Evolutionary conservation across 768 basidiomycete genomes (phyloP).

Genomic region (Pleurotus pulmonarius): DNA sequence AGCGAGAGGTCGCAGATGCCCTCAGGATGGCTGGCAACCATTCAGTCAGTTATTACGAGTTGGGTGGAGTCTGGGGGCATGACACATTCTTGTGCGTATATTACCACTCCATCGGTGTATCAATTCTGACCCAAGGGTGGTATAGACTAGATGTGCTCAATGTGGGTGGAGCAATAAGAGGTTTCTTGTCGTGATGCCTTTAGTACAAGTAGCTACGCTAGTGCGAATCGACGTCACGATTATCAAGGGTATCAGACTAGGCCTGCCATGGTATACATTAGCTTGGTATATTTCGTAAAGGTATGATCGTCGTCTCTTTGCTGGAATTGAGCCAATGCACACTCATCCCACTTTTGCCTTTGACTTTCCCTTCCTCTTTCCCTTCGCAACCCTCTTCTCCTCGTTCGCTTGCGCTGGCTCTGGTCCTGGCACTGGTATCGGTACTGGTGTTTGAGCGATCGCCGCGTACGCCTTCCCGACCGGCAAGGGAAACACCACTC

Average conservation of each 20-base stretch:
- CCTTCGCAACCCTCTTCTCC: background rate
- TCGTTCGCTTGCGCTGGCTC: background rate
- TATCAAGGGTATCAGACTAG: background rate
- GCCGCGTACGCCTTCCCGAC: conserved; percentile 8
- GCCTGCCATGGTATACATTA: background rate
- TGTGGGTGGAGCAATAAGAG: conserved; percentile 88
- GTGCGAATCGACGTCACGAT: background rate
- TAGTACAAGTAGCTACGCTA: background rate
- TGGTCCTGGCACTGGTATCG: no score
- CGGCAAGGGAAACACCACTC: conserved; percentile 20
- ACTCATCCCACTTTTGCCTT: background rate
- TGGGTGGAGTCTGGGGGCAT: conserved; percentile 99
- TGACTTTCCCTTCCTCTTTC: background rate
- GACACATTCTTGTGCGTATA: conserved; percentile 87
- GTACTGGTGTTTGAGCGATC: background rate
- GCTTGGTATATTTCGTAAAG: background rate
- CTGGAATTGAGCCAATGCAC: no score
- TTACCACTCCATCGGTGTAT: background rate
- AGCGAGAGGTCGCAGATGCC: conserved; percentile 91
- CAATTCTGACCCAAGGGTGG: conserved; percentile 2
- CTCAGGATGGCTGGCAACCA: conserved; percentile 86
- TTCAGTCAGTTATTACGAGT: conserved; percentile 91
- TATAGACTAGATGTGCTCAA: conserved; percentile 78
- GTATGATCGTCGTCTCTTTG: no score
- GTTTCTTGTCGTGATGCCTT: conserved; percentile 61